These are phyloP conservation scores for Magnolia officinalis DNA, from an alignment of 164 flowering plant species.

Conservation along the genomic window DNA sequence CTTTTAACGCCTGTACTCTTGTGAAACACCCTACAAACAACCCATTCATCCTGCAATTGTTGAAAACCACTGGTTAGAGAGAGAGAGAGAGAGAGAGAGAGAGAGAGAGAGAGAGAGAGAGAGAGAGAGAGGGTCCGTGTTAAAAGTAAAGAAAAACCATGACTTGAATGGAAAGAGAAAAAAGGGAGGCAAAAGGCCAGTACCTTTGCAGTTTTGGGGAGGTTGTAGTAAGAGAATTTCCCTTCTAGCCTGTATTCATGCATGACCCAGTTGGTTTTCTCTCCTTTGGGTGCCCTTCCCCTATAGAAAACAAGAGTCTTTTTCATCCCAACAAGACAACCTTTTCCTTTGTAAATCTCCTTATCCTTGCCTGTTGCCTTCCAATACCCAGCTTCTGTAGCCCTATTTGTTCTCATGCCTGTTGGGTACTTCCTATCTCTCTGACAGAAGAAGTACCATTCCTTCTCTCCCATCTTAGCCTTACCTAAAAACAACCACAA, in stretches of 20 bases:
- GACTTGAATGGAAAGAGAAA: background rate
- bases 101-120: background rate
- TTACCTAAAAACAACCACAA: conserved; percentile 26
- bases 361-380: conserved; percentile 67
- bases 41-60: conserved; percentile 60
- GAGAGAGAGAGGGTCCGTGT: background rate
- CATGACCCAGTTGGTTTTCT: conserved; percentile 66
- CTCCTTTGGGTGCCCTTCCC: conserved; percentile 66
- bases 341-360: conserved; percentile 49
- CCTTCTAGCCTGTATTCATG: conserved; percentile 54
- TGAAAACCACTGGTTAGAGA: background rate
- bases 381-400: conserved; percentile 61
- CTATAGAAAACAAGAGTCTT: conserved; percentile 63
- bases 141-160: background rate
- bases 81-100: background rate
- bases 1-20: conserved; percentile 44
- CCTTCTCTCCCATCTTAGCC: conserved; percentile 69
- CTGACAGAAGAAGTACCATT: conserved; percentile 54
- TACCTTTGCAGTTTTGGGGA: conserved; percentile 39
- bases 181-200: background rate
- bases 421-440: conserved; percentile 64
- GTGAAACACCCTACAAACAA: conserved; percentile 54
- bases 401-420: conserved; percentile 61
- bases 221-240: conserved; percentile 34
- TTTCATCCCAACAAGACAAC: conserved; percentile 54